Percentiles rank a stretch among this genome's conserved stretches.
These are phyloP conservation scores for Brassica carinata DNA, from an alignment of 345 rosid genomes.

Conservation along the genomic window DNA sequence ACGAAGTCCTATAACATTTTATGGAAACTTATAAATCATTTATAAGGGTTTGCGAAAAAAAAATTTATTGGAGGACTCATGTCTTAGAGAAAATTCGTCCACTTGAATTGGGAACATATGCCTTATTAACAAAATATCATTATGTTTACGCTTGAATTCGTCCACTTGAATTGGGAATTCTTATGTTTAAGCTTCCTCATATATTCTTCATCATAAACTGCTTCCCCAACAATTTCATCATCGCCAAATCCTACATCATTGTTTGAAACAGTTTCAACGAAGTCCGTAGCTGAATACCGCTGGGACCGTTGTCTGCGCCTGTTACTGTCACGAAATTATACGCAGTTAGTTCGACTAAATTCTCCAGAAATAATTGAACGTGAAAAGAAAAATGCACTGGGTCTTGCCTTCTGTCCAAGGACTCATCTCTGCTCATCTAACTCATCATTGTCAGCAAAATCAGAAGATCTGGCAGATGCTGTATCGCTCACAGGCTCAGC, in stretches of 20 bases:
- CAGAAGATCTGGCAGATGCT: conserved; percentile 60
- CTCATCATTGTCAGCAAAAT: conserved; percentile 74
- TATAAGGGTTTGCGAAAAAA: too few species aligned
- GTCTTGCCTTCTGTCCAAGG: conserved; percentile 74
- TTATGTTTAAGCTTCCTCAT: conserved; percentile 79
- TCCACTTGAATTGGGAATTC: too few species aligned
- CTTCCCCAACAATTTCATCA: conserved; percentile 99
- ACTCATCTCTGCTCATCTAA: conserved; percentile 63
- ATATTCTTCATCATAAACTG: conserved; percentile 96
- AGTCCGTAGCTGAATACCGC: conserved; percentile 82
- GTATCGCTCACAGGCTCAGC: conserved; percentile 54
- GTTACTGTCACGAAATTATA: conserved; percentile 47
- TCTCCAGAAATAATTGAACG: not conserved
- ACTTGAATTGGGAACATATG: too few species aligned
- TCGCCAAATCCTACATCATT: conserved; percentile 84
- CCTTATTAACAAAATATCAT: too few species aligned
- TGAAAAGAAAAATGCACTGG: conserved; percentile 13
- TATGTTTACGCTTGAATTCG: too few species aligned
- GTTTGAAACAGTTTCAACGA: conserved; percentile 85
- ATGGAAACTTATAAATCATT: too few species aligned
- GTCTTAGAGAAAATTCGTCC: too few species aligned
- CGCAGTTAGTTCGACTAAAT: not conserved
- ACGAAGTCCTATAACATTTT: too few species aligned
- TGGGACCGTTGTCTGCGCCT: conserved; percentile 88
- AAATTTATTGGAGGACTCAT: too few species aligned